phyloP scores from a whole-genome alignment of 495 filamentous ascomycete species.

The Hypomontagnella submonticulosa region DNA sequence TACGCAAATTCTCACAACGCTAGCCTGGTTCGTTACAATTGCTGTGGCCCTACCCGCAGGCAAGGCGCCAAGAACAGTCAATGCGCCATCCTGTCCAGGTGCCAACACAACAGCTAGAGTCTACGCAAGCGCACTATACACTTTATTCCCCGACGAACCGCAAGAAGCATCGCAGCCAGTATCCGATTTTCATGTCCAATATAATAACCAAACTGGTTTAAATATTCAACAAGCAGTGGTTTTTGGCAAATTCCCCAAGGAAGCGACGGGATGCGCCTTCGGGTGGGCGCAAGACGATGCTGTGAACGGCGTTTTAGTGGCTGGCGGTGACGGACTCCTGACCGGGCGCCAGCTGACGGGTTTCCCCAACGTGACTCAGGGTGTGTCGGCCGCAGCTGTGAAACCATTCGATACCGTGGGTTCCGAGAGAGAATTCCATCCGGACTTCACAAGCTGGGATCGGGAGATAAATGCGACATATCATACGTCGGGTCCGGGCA shows the following conservation, averaged over 20 bases:
- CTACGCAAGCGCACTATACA: conserved; percentile 24
- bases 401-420: conserved; percentile 4
- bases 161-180: background rate
- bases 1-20: conserved; percentile 6
- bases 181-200: conserved; percentile 24
- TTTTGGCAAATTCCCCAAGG: conserved; percentile 17
- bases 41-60: conserved; percentile 13
- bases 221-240: conserved; percentile 14
- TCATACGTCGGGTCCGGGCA: conserved; percentile 18
- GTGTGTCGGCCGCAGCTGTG: conserved; percentile 15
- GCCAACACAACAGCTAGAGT: background rate
- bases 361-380: conserved; percentile 6
- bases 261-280: conserved; percentile 17
- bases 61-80: background rate
- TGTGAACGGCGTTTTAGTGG: conserved; percentile 7
- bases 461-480: conserved; percentile 13
- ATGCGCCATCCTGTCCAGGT: background rate
- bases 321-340: conserved; percentile 18
- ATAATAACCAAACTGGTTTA: conserved; percentile 23
- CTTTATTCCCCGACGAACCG: conserved; percentile 5
- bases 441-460: conserved; percentile 32
- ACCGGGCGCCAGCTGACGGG: conserved; percentile 18
- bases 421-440: background rate
- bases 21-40: background rate
- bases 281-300: conserved; percentile 31